phyloP scores from a whole-genome alignment of 163 green algal genomes.

The Chloromonas sp. region DNA sequence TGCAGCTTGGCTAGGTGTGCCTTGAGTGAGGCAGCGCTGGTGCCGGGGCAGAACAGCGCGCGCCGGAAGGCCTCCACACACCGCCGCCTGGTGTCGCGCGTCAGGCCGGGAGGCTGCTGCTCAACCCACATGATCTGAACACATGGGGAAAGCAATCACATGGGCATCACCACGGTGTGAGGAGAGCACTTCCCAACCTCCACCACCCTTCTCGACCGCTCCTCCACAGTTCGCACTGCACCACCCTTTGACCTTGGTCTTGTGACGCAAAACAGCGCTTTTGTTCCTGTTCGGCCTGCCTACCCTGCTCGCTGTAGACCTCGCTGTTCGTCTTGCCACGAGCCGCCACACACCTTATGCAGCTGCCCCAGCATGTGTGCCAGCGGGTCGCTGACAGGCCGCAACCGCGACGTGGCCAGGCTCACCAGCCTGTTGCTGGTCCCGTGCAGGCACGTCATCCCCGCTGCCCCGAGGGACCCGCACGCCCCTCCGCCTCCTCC shows the following conservation, averaged over 20 bases:
- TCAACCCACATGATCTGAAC: conserved; percentile 44
- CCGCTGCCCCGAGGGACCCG: too few relatives aligned
- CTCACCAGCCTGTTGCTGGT: background rate
- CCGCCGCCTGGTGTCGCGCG: conserved; percentile 28
- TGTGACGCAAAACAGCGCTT: too few relatives aligned
- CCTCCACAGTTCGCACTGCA: too few relatives aligned
- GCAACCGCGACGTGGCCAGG: background rate
- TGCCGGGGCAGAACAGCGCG: conserved; percentile 33
- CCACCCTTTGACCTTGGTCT: too few relatives aligned
- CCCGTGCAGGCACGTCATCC: too few relatives aligned
- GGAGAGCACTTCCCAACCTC: too few relatives aligned
- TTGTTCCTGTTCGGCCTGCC: too few relatives aligned
- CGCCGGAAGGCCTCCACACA: conserved; percentile 37
- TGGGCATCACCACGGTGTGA: too few relatives aligned
- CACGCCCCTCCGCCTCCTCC: too few relatives aligned
- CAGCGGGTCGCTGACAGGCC: background rate
- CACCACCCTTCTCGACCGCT: too few relatives aligned
- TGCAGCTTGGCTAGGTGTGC: conserved; percentile 38
- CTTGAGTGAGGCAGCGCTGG: conserved; percentile 25
- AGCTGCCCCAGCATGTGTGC: background rate
- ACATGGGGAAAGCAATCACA: background rate
- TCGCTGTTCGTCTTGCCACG: background rate
- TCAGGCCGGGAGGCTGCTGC: conserved; percentile 43
- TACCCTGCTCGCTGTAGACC: too few relatives aligned
- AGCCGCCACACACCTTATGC: background rate